These are phyloP conservation scores for Clarireedia homoeocarpa DNA, from an alignment of 2,329 filamentous ascomycete species.

Conservation along the genomic window DNA sequence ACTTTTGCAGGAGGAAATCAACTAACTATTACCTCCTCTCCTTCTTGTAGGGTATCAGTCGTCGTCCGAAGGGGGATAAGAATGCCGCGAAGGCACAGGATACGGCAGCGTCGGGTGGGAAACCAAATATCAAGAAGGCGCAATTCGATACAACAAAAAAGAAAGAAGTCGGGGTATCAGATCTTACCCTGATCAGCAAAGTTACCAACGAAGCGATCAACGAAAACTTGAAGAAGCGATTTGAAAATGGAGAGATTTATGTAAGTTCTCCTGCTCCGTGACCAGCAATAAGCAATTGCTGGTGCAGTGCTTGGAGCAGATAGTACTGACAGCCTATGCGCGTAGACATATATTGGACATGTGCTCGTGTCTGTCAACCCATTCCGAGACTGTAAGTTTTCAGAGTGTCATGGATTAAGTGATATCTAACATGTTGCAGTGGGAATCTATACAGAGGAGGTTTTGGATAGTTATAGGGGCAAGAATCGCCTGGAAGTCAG, in stretches of 20 bases:
- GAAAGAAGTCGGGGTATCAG: slow-evolving; percentile 97
- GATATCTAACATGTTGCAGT: slow-evolving; percentile 43
- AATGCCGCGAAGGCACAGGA: slow-evolving; percentile 22
- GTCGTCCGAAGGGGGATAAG: slow-evolving; percentile 29
- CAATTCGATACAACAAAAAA: slow-evolving; percentile 95
- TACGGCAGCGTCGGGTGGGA: slow-evolving; percentile 20
- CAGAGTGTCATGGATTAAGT: background rate
- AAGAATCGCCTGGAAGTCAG: slow-evolving; percentile 85
- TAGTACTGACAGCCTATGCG: slow-evolving; percentile 13
- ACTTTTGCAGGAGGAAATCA: background rate
- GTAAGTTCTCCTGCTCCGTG: slow-evolving; percentile 31
- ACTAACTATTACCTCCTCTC: slow-evolving; percentile 8
- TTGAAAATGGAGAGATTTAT: slow-evolving; percentile 96
- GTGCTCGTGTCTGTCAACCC: slow-evolving; percentile 98
- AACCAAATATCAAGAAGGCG: slow-evolving; percentile 80
- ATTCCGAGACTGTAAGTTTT: slow-evolving; percentile 69
- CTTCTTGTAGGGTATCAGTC: slow-evolving; percentile 27
- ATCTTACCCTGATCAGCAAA: slow-evolving; percentile 95
- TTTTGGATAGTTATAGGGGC: slow-evolving; percentile 88
- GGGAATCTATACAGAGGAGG: slow-evolving; percentile 94
- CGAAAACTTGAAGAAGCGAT: slow-evolving; percentile 96
- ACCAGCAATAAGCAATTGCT: background rate
- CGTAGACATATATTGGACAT: slow-evolving; percentile 93
- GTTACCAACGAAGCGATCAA: slow-evolving; percentile 99
- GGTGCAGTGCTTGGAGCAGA: background rate